These are phyloP conservation scores for Arthrobotrys sphaeroides DNA, from an alignment of 2,329 filamentous ascomycete genomes.

Conservation along the genomic window DNA sequence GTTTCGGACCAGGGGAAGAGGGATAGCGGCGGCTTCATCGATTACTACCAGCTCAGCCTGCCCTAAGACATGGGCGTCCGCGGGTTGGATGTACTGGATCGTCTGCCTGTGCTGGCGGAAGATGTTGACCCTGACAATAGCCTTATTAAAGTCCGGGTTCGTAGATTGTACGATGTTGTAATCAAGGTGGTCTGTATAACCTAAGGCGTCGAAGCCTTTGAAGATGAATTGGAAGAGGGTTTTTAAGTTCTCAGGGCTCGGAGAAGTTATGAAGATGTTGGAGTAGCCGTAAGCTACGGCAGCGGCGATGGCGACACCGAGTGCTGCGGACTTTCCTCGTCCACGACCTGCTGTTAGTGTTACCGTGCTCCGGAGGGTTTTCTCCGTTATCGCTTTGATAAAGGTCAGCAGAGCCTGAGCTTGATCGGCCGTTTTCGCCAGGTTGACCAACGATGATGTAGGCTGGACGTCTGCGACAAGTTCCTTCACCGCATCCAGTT, in stretches of 20 bases:
- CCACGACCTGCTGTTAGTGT: conserved; percentile 92
- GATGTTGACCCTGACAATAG: conserved; percentile 95
- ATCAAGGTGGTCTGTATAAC: conserved; percentile 92
- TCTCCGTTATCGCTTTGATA: conserved; percentile 94
- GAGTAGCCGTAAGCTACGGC: conserved; percentile 96
- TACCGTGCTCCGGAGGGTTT: conserved; percentile 92
- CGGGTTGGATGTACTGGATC: conserved; percentile 97
- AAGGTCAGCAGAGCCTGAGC: conserved; percentile 97
- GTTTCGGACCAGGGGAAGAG: conserved; percentile 88
- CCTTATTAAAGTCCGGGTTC: conserved; percentile 98
- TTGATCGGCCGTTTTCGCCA: conserved; percentile 92
- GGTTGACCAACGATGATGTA: conserved; percentile 80
- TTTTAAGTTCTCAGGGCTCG: conserved; percentile 97
- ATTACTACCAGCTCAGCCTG: conserved; percentile 96
- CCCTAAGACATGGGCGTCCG: conserved; percentile 92
- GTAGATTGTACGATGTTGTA: conserved; percentile 99
- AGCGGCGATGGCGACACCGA: conserved; percentile 92
- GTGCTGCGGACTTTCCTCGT: conserved; percentile 93
- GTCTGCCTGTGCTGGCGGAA: conserved; percentile 95
- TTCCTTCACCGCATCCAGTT: conserved; percentile 88
- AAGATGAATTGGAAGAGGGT: conserved; percentile 98
- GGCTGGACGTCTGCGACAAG: conserved; percentile 84
- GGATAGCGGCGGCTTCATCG: conserved; percentile 96
- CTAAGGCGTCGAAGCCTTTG: conserved; percentile 94
- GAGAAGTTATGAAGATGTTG: conserved; percentile 99